Evolutionary conservation across 2,329 filamentous ascomycete species (phyloP).

Genomic region (Exophiala lecanii-corni): DNA sequence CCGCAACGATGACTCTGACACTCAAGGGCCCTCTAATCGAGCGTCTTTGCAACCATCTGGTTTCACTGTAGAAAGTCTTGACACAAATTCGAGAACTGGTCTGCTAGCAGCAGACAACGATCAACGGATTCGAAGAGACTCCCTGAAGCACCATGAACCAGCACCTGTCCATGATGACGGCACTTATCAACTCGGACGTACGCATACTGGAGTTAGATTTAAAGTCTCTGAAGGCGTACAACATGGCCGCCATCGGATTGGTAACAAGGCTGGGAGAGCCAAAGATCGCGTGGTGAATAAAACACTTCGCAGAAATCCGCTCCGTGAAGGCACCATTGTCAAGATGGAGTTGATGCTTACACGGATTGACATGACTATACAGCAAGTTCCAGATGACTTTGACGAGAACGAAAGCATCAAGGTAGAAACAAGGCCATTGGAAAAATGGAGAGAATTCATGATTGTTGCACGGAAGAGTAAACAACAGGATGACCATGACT

Average conservation of each 20-base stretch:
- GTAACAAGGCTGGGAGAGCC: constrained; percentile 35
- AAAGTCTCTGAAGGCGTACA: constrained; percentile 42
- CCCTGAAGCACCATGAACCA: constrained; percentile 22
- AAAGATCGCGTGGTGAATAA: constrained; percentile 34
- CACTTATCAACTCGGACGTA: constrained; percentile 11
- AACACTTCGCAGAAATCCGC: constrained; percentile 34
- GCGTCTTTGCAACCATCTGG: constrained; percentile 4
- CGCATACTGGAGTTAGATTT: constrained; percentile 34
- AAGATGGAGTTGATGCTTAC: constrained; percentile 67
- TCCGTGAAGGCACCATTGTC: constrained; percentile 57
- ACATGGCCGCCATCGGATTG: constrained; percentile 38
- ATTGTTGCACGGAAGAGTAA: constrained; percentile 57
- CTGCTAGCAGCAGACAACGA: constrained; percentile 10
- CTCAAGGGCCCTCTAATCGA: constrained; percentile 2
- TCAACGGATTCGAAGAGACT: not conserved
- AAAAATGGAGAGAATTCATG: constrained; percentile 63
- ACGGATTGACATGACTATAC: constrained; percentile 51
- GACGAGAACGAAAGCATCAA: constrained; percentile 60
- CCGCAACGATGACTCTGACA: not conserved
- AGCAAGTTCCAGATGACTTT: constrained; percentile 55
- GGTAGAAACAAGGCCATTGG: constrained; percentile 53
- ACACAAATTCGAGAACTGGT: constrained; percentile 19
- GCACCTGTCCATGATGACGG: constrained; percentile 16
- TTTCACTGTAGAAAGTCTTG: constrained; percentile 11
- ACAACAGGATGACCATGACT: constrained; percentile 48